Conservation (phyloP, 225 moss, liverwort and hornwort genomes). For the Thuidium tamariscinum region DNA sequence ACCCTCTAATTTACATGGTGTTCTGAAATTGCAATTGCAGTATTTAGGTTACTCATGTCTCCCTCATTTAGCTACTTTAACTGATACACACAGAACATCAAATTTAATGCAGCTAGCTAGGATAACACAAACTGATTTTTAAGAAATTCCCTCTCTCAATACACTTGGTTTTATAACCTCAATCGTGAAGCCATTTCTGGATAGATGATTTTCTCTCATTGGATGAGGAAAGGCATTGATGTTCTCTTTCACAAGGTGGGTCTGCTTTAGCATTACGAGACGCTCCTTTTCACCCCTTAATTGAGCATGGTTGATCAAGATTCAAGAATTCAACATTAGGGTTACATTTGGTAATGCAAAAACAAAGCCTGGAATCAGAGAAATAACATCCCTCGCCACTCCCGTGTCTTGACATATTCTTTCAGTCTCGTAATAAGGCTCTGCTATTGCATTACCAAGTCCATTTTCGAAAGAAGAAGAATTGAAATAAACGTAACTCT, state of each 20-base stretch:
- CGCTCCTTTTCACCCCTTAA: background rate
- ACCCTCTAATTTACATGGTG: background rate
- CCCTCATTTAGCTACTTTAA: background rate
- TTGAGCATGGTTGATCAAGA: background rate
- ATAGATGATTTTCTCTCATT: background rate
- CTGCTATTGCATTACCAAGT: background rate
- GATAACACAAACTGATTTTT: too few relatives aligned
- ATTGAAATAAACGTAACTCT: background rate
- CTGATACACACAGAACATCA: background rate
- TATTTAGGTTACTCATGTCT: background rate
- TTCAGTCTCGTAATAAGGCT: background rate
- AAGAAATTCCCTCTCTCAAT: too few relatives aligned
- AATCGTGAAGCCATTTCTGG: background rate
- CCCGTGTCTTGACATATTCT: background rate
- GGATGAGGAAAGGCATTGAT: background rate
- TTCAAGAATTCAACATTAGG: background rate
- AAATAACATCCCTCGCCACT: background rate
- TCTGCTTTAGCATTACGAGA: rapidly evolving
- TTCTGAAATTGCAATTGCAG: background rate
- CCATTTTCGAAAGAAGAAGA: background rate
- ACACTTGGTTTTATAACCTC: background rate
- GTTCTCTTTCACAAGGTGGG: background rate
- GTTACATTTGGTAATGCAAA: background rate
- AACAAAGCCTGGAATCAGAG: background rate
- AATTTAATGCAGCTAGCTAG: background rate